Evolutionary conservation across 306 rosid genomes (phyloP).

Genomic region (Glycyrrhiza uralensis): DNA sequence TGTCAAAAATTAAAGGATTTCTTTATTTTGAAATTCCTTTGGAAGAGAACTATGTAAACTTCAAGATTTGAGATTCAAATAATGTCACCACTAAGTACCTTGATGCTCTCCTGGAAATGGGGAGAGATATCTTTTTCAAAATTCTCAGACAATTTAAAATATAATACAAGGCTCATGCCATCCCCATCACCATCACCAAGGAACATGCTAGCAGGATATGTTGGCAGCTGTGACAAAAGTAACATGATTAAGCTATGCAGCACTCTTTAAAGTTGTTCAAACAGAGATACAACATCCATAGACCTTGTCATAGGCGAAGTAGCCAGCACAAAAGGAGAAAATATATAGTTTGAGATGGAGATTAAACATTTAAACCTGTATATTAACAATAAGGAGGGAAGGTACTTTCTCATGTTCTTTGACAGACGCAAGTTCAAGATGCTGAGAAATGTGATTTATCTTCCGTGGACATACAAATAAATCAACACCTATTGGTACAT

Average conservation of each 20-base stretch:
- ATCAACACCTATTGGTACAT: conserved; percentile 83
- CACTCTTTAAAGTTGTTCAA: background rate
- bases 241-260: background rate
- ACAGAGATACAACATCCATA: background rate
- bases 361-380: conserved; percentile 77
- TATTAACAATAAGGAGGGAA: conserved; percentile 76
- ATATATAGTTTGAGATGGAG: background rate
- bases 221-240: conserved; percentile 57
- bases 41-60: no score
- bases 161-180: conserved; percentile 89
- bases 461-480: conserved; percentile 61
- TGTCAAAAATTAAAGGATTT: background rate
- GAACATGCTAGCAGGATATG: conserved; percentile 78
- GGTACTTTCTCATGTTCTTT: conserved; percentile 55
- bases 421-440: conserved; percentile 74
- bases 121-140: conserved; percentile 62
- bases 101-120: conserved; percentile 51
- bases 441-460: conserved; percentile 79
- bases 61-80: no score
- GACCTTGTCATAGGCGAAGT: background rate
- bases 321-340: background rate
- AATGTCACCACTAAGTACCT: no score
- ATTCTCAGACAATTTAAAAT: conserved; percentile 65
- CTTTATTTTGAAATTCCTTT: background rate
- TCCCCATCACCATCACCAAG: conserved; percentile 75